Evolutionary conservation across 768 basidiomycete genomes (phyloP).

Genomic region (Suillus clintonianus): DNA sequence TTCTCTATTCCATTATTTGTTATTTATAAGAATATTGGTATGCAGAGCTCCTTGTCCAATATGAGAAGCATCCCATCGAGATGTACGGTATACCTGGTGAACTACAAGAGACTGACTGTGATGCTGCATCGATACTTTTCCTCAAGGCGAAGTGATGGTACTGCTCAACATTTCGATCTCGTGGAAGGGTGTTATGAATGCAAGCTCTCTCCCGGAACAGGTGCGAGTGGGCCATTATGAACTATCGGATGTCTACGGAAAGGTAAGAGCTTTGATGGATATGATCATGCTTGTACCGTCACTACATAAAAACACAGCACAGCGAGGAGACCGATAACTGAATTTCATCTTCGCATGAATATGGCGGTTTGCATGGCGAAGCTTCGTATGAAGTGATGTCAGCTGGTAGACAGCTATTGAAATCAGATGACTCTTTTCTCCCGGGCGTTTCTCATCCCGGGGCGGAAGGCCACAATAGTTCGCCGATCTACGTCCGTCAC

Average conservation of each 20-base stretch:
- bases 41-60: conserved; percentile 63
- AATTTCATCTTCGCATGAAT: not conserved
- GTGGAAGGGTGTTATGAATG: too few species aligned
- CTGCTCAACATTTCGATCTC: too few species aligned
- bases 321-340: too few species aligned
- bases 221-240: conserved; percentile 35
- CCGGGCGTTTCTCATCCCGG: not conserved
- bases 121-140: not conserved
- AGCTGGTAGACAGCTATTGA: not conserved
- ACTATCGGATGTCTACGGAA: conserved; percentile 66
- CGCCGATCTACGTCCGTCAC: not conserved
- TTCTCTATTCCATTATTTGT: not conserved
- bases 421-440: not conserved
- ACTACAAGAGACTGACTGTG: conserved; percentile 19
- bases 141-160: conserved; percentile 32
- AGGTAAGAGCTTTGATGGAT: conserved; percentile 38
- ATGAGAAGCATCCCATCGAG: conserved; percentile 65
- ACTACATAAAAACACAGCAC: too few species aligned
- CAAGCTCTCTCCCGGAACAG: too few species aligned
- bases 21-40: conserved; percentile 66
- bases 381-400: not conserved
- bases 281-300: too few species aligned
- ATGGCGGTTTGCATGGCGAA: not conserved
- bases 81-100: conserved; percentile 53
- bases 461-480: not conserved